Conservation (phyloP, 768 basidiomycete species). For the Termitomyces sp. region DNA sequence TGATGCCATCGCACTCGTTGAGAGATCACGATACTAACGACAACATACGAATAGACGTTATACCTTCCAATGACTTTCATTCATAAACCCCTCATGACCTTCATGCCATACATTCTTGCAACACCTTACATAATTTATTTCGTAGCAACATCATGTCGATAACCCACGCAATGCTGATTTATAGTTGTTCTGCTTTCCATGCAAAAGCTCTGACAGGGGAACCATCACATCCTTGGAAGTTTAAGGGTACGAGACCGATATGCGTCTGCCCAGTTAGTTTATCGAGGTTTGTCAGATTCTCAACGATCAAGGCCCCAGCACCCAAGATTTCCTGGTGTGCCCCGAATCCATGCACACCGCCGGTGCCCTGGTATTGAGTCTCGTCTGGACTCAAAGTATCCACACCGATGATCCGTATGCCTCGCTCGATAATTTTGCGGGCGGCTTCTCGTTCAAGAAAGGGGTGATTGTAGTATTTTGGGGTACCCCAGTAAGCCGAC, state of each 20-base stretch:
- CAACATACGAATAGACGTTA: background rate
- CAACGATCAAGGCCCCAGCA: conserved; percentile 57
- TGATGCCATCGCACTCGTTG: conserved; percentile 42
- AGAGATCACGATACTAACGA: conserved; percentile 16
- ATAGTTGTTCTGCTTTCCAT: conserved; percentile 18
- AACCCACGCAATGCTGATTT: background rate
- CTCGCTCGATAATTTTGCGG: conserved; percentile 37
- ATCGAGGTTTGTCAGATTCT: conserved; percentile 60
- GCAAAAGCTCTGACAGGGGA: conserved; percentile 71
- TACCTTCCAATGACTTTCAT: background rate
- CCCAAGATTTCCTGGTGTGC: conserved; percentile 61
- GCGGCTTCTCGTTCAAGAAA: conserved; percentile 54
- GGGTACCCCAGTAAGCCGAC: conserved; percentile 48
- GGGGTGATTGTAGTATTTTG: conserved; percentile 56
- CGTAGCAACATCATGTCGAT: background rate
- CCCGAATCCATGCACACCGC: conserved; percentile 34
- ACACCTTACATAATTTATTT: background rate
- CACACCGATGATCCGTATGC: conserved; percentile 53
- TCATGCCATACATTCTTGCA: background rate
- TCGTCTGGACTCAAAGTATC: conserved; percentile 69
- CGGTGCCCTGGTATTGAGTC: conserved; percentile 33
- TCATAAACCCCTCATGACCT: background rate
- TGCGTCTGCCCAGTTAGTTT: conserved; percentile 24
- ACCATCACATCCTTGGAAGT: conserved; percentile 54
- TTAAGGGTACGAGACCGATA: conserved; percentile 56